These are phyloP conservation scores for Hyparrhenia diplandra DNA, from an alignment of 176 grass and related monocot species.

Conservation along the genomic window DNA sequence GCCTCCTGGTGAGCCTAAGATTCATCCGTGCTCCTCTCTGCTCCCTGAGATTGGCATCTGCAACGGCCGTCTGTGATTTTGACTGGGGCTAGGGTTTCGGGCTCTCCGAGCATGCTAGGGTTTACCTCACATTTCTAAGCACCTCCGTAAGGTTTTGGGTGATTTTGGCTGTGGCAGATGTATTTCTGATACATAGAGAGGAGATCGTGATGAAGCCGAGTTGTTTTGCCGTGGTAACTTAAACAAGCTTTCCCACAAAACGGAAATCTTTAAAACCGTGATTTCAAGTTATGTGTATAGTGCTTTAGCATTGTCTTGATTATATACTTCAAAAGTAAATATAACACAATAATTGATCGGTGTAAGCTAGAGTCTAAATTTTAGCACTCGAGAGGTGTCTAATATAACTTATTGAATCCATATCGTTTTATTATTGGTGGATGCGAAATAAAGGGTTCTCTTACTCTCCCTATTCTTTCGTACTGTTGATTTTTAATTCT, in stretches of 20 bases:
- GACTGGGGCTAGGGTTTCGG: slow-evolving; percentile 37
- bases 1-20: slow-evolving; percentile 26
- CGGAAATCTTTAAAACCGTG: neutral
- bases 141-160: neutral
- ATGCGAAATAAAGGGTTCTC: neutral
- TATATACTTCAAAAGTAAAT: neutral
- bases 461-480: neutral
- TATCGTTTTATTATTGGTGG: neutral
- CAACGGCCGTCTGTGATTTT: neutral
- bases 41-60: neutral
- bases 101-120: slow-evolving; percentile 18
- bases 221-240: neutral
- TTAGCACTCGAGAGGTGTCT: neutral
- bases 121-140: slow-evolving; percentile 7
- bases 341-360: neutral
- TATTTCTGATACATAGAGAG: neutral
- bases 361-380: neutral
- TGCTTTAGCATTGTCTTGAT: neutral
- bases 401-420: neutral
- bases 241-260: neutral
- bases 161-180: neutral
- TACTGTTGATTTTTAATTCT: neutral
- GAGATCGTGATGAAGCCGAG: neutral
- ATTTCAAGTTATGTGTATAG: neutral
- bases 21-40: neutral